These are phyloP conservation scores for Ceratocystis lukuohia DNA, from an alignment of 2,329 filamentous ascomycete genomes.

Conservation along the genomic window DNA sequence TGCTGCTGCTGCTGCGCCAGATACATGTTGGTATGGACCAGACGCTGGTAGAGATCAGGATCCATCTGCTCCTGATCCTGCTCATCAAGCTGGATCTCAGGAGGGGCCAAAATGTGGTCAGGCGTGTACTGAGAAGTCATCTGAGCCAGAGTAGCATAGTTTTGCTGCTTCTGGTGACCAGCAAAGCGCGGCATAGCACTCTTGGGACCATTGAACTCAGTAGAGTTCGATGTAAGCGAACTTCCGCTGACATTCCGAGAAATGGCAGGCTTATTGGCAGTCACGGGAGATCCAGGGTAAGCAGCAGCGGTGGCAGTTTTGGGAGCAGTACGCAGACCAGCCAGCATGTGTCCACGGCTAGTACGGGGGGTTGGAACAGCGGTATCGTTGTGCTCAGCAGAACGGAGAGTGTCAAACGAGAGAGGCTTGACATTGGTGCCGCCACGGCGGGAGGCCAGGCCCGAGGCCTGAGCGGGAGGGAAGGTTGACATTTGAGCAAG, in stretches of 20 bases:
- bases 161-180: slow-evolving; percentile 24
- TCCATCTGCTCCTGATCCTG: slow-evolving; percentile 64
- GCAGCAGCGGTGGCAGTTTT: slow-evolving; percentile 65
- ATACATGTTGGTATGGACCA: slow-evolving; percentile 83
- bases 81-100: slow-evolving; percentile 60
- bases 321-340: slow-evolving; percentile 82
- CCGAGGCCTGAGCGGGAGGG: slow-evolving; percentile 55
- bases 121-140: slow-evolving; percentile 50
- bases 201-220: slow-evolving; percentile 36
- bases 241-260: slow-evolving; percentile 36
- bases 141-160: slow-evolving; percentile 23
- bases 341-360: slow-evolving; percentile 85
- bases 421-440: slow-evolving; percentile 82
- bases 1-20: slow-evolving; percentile 90
- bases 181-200: slow-evolving; percentile 42
- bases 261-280: slow-evolving; percentile 29
- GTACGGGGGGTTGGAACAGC: slow-evolving; percentile 73
- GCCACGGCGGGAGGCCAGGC: slow-evolving; percentile 73
- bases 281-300: slow-evolving; percentile 51
- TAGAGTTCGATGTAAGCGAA: slow-evolving; percentile 30
- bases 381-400: slow-evolving; percentile 53
- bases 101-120: slow-evolving; percentile 81
- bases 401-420: slow-evolving; percentile 59
- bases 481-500: slow-evolving; percentile 93
- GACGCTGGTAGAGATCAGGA: slow-evolving; percentile 71